phyloP scores from a whole-genome alignment of 2,329 filamentous ascomycete genomes.

The Botrytis sinoallii region DNA sequence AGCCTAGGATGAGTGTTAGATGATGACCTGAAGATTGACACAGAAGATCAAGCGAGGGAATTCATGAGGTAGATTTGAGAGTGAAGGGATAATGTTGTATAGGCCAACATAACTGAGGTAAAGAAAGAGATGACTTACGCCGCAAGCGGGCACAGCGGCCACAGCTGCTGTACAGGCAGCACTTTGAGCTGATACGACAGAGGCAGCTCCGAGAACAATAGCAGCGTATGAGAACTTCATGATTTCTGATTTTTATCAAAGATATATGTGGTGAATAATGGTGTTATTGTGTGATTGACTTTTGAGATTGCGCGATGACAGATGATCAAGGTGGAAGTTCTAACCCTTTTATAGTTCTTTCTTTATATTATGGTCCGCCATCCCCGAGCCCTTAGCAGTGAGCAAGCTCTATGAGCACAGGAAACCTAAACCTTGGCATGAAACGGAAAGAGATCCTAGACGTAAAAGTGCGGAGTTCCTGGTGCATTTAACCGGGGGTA shows the following conservation, averaged over 20 bases:
- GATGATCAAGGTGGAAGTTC: background rate
- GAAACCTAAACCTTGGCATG: background rate
- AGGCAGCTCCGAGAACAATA: conserved; percentile 4
- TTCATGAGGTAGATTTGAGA: background rate
- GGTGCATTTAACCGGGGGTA: background rate
- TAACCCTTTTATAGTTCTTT: background rate
- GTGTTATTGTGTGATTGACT: background rate
- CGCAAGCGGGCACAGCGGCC: background rate
- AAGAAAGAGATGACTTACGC: conserved; percentile 5
- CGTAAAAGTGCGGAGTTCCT: background rate
- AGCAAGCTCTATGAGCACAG: background rate
- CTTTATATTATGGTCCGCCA: background rate
- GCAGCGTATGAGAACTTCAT: conserved; percentile 15
- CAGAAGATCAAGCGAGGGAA: background rate
- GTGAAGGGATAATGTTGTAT: background rate
- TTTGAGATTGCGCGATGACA: background rate
- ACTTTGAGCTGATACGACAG: conserved; percentile 9
- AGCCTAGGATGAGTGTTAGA: background rate
- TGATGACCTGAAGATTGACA: no score
- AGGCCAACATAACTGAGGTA: background rate
- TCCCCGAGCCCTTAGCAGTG: background rate
- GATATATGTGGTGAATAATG: background rate
- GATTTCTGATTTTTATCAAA: background rate
- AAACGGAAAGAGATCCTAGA: background rate
- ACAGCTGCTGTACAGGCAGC: conserved; percentile 10